Conservation (phyloP, 345 rosid species). For the Syzygium aqueum region DNA sequence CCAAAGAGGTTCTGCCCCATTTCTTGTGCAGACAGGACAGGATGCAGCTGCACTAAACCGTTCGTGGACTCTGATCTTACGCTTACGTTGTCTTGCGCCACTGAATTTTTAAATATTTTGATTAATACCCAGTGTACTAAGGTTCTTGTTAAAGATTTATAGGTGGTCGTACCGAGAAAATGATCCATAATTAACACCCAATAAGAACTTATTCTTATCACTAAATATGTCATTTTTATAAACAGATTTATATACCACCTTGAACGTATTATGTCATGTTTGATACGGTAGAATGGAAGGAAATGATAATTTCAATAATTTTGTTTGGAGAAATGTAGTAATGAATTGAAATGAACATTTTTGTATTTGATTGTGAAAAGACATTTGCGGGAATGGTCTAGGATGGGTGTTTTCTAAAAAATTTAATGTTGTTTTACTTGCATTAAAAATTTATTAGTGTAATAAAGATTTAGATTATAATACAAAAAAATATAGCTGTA, state of each 20-base stretch:
- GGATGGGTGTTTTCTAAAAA: background rate
- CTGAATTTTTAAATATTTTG: background rate
- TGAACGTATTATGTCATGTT: rapidly evolving
- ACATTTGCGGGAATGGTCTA: background rate
- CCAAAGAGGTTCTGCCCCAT: background rate
- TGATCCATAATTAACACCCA: background rate
- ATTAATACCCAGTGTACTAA: background rate
- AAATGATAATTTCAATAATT: rapidly evolving
- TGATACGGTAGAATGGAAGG: rapidly evolving
- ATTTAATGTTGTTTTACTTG: background rate
- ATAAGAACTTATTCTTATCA: background rate
- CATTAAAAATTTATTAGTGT: background rate
- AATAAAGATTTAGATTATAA: background rate
- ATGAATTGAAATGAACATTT: background rate
- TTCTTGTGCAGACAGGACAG: background rate
- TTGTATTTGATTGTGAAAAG: background rate
- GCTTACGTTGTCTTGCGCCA: background rate
- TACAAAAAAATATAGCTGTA: background rate
- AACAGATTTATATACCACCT: background rate
- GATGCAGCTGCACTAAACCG: background rate
- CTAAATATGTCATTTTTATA: background rate
- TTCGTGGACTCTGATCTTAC: background rate
- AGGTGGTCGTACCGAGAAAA: background rate
- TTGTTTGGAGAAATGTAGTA: background rate
- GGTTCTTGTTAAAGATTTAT: background rate